Conservation (phyloP, 2,329 filamentous ascomycete species). For the Botrytis fragariae region DNA sequence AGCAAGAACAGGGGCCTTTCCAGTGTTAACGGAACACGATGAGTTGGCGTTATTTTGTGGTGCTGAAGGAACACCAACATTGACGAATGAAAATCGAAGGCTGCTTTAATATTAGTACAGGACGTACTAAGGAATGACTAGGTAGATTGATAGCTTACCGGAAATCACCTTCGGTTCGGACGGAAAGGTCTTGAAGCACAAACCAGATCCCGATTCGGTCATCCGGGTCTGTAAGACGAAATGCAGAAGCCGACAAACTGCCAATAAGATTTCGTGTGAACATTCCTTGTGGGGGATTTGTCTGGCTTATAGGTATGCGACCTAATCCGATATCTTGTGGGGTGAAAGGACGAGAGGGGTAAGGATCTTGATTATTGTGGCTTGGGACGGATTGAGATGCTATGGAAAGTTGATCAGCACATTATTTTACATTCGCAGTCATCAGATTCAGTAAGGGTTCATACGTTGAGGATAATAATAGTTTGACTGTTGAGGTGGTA, state of each 20-base stretch:
- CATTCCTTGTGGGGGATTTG: slow-evolving; percentile 67
- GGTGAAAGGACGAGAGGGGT: slow-evolving; percentile 23
- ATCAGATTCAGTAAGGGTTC: not conserved
- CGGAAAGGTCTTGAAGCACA: slow-evolving; percentile 89
- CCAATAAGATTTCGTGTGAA: slow-evolving; percentile 95
- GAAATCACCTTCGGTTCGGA: slow-evolving; percentile 88
- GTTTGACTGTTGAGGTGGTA: slow-evolving; percentile 11
- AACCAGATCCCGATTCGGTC: slow-evolving; percentile 94
- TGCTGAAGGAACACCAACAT: slow-evolving; percentile 59
- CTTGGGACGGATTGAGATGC: slow-evolving; percentile 24
- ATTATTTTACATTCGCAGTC: not conserved
- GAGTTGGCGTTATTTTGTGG: slow-evolving; percentile 33
- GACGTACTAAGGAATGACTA: not conserved
- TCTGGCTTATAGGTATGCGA: slow-evolving; percentile 28
- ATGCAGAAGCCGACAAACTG: slow-evolving; percentile 84
- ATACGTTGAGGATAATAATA: slow-evolving; percentile 18
- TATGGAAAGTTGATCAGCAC: slow-evolving; percentile 14
- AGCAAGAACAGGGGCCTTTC: slow-evolving; percentile 77
- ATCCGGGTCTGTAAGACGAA: slow-evolving; percentile 73
- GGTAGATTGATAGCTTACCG: slow-evolving; percentile 56
- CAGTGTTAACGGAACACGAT: slow-evolving; percentile 61
- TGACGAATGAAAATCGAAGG: slow-evolving; percentile 73
- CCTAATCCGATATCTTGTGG: slow-evolving; percentile 27
- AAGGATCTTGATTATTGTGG: slow-evolving; percentile 17
- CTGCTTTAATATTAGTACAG: slow-evolving; percentile 39